A percentile compares a stretch with the other conserved stretches of the same genome.
Evolutionary conservation across 1,284 basidiomycete species (phyloP).

Genomic region (Hemileccinum hortonii): DNA sequence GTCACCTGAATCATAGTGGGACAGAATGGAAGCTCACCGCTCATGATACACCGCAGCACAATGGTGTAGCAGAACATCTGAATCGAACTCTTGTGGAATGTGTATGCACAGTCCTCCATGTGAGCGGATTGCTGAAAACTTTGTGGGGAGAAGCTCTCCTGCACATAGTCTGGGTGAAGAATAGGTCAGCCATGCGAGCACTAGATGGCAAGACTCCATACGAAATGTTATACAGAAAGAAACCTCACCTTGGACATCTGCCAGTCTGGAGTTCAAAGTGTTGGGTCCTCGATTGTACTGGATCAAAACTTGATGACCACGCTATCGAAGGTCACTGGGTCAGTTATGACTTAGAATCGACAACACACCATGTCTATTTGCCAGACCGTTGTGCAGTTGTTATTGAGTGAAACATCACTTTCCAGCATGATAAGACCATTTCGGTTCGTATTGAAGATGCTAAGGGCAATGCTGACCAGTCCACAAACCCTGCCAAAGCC

Average conservation of each 20-base stretch:
- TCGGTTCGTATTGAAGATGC: too few species aligned
- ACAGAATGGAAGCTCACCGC: not conserved
- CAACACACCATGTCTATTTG: not conserved
- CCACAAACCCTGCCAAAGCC: too few species aligned
- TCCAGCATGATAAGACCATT: not conserved
- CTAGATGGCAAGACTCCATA: not conserved
- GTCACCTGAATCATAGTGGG: too few species aligned
- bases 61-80: not conserved
- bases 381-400: not conserved
- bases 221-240: not conserved
- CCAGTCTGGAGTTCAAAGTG: not conserved
- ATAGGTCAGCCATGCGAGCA: not conserved
- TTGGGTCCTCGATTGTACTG: not conserved
- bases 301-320: not conserved
- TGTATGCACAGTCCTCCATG: not conserved
- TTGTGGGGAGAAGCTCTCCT: not conserved
- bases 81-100: not conserved
- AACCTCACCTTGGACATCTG: not conserved
- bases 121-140: not conserved
- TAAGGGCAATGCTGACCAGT: too few species aligned
- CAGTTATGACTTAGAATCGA: not conserved
- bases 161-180: not conserved
- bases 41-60: not conserved
- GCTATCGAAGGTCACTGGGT: not conserved
- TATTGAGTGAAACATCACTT: not conserved